phyloP scores from a whole-genome alignment of 352 stramenopile genomes.

The Globisporangium megalacanthum region DNA sequence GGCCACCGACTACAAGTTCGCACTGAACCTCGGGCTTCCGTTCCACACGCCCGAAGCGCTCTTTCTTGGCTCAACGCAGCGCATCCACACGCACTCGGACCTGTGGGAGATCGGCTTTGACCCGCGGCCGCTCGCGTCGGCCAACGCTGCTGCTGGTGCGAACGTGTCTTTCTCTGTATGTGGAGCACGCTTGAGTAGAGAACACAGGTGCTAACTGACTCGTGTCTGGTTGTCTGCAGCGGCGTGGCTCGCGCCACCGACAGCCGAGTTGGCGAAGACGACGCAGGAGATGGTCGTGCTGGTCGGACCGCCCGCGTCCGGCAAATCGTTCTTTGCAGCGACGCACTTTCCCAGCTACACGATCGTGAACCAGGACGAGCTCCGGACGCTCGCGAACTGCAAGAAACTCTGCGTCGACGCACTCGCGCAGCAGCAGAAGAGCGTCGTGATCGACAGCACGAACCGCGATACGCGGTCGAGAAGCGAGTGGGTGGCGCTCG shows the following conservation, averaged over 20 bases:
- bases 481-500: conserved; percentile 71
- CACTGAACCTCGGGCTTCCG: conserved; percentile 70
- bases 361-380: conserved; percentile 80
- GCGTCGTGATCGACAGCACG: conserved; percentile 84
- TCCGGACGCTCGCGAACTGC: conserved; percentile 77
- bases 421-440: conserved; percentile 53
- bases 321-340: conserved; percentile 60
- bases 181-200: background rate
- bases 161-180: background rate
- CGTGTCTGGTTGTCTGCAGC: conserved; percentile 9
- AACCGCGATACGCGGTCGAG: conserved; percentile 62
- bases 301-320: conserved; percentile 64
- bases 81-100: conserved; percentile 57
- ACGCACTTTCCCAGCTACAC: conserved; percentile 48
- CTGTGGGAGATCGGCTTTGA: conserved; percentile 79
- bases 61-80: conserved; percentile 67
- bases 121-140: conserved; percentile 30
- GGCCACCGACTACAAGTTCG: conserved; percentile 86
- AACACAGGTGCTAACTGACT: background rate
- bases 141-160: conserved; percentile 15
- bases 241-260: conserved; percentile 19
- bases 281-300: conserved; percentile 70
- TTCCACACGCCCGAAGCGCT: conserved; percentile 85
- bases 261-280: conserved; percentile 17
- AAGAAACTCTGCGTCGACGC: conserved; percentile 50